Conservation (phyloP, 352 stramenopile genomes). For the Phytophthora lateralis region DNA sequence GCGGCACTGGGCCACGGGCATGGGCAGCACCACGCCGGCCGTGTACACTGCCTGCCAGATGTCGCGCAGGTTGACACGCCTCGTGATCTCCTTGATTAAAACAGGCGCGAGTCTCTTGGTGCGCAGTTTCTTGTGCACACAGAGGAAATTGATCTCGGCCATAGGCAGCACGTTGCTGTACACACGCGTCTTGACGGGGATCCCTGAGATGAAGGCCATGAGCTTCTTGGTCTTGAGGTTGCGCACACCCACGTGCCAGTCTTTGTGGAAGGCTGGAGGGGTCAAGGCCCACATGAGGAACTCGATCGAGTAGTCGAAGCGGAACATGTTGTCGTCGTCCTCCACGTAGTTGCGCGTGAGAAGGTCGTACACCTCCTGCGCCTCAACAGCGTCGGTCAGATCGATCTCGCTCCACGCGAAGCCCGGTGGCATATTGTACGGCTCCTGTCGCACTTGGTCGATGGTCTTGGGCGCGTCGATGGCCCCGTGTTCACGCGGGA, state of each 20-base stretch:
- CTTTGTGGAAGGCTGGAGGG: slow-evolving; percentile 91
- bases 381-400: slow-evolving; percentile 78
- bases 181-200: slow-evolving; percentile 91
- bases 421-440: slow-evolving; percentile 96
- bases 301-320: slow-evolving; percentile 91
- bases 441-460: slow-evolving; percentile 91
- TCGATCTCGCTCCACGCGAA: slow-evolving; percentile 96
- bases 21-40: slow-evolving; percentile 96
- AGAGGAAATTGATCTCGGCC: slow-evolving; percentile 99
- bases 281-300: slow-evolving; percentile 94
- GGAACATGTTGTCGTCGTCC: slow-evolving; percentile 99
- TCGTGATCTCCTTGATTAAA: slow-evolving; percentile 99
- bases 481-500: slow-evolving; percentile 82
- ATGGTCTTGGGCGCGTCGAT: slow-evolving; percentile 94
- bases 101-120: slow-evolving; percentile 97
- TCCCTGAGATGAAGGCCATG: slow-evolving; percentile 97
- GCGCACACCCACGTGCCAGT: slow-evolving; percentile 97
- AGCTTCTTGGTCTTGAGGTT: slow-evolving; percentile 93
- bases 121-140: slow-evolving; percentile 99
- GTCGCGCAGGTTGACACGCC: slow-evolving; percentile 95
- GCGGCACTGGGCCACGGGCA: slow-evolving; percentile 93
- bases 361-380: slow-evolving; percentile 96
- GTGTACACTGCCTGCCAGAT: slow-evolving; percentile 99
- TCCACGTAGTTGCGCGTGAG: slow-evolving; percentile 99
- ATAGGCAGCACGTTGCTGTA: slow-evolving; percentile 67